Base-by-base conservation (phyloP, 345 rosid genomes). In the Populus tremula region DNA sequence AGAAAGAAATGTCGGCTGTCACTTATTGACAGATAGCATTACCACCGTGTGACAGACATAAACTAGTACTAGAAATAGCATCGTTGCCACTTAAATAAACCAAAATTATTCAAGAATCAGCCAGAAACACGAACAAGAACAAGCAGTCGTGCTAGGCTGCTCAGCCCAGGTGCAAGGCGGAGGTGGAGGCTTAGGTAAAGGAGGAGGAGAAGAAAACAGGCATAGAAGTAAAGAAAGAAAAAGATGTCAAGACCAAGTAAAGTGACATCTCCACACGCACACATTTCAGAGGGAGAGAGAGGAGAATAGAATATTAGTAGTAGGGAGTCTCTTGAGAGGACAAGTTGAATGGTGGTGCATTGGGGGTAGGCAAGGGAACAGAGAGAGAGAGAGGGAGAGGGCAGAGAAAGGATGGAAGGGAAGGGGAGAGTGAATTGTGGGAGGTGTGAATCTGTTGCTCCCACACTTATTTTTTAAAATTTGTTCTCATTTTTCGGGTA, bases 1-100 rank as follows among this genome's bases (percentile, higher is more conserved):
- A 59, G 64, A 59, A 59, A 59, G 64, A 9, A 79, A 76, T 81
- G 87, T 83, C 85, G 78, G 88, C 68, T 73, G 33, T 72, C 73
- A 27, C 68, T 73, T 27, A 21, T 3, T 23, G 64, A 59, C 64
- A n/a, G 62, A 8, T 3, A 56, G 27, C 62, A 56, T 56, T 21
- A 56, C 25, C 62, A 21, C 1, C 62, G 62, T 56, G 62, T 56
- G 62, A 56, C 62, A 59, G 63, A n/a, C 63, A n/a, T 59, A 10
- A n/a, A 23, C 63, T 21, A 23, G 62, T 21, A 56, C 62, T 21
- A n/a, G 62, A 10, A 23, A 56, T 56, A 11, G 62, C 45, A 41
- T 9, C 59, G 18, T 10, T 59, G 9, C 63, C 29, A 23, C 0
- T n/a, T 23, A 25, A 59, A 59, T 25, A 9, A 59, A 59, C 29